Evolutionary conservation across 352 stramenopile genomes (phyloP).

Genomic region (Aphanomyces cochlioides): DNA sequence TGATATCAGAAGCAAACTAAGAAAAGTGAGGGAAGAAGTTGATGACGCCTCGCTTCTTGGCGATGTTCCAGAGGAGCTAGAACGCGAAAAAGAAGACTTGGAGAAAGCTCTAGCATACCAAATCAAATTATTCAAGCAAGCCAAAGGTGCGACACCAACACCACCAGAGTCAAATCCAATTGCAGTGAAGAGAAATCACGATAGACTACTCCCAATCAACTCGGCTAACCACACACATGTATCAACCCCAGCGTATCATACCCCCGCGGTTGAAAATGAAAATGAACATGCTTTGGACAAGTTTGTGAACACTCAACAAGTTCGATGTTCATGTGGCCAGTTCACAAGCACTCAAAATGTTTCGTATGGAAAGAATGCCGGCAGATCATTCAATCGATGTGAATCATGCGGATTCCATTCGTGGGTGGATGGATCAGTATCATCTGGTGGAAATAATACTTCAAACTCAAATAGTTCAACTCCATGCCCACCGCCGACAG

Average conservation of each 20-base stretch:
- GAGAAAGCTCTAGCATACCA: slow-evolving; percentile 48
- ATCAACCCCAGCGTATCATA: too few relatives aligned
- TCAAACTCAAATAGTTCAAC: slow-evolving; percentile 6
- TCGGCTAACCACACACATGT: neutral
- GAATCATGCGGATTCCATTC: slow-evolving; percentile 71
- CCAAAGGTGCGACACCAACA: neutral
- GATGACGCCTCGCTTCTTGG: slow-evolving; percentile 80
- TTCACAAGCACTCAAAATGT: slow-evolving; percentile 52
- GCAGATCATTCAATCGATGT: slow-evolving; percentile 67
- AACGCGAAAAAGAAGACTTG: slow-evolving; percentile 43
- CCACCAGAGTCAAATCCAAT: neutral
- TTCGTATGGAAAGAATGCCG: slow-evolving; percentile 62
- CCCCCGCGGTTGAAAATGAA: too few relatives aligned
- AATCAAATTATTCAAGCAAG: slow-evolving; percentile 20
- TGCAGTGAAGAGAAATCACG: neutral
- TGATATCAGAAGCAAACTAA: slow-evolving; percentile 54
- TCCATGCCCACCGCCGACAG: slow-evolving; percentile 5
- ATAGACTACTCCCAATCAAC: neutral
- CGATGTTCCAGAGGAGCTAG: slow-evolving; percentile 55
- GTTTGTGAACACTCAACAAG: slow-evolving; percentile 1
- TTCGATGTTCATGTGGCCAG: slow-evolving; percentile 59
- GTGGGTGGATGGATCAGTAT: slow-evolving; percentile 47
- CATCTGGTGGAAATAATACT: slow-evolving; percentile 1
- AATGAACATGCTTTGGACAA: too few relatives aligned
- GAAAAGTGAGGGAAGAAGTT: slow-evolving; percentile 68